Evolutionary conservation across 495 filamentous ascomycete species (phyloP), one percentile per base, ranked within the genome.

Genomic region (Trichoderma erinaceum): DNA sequence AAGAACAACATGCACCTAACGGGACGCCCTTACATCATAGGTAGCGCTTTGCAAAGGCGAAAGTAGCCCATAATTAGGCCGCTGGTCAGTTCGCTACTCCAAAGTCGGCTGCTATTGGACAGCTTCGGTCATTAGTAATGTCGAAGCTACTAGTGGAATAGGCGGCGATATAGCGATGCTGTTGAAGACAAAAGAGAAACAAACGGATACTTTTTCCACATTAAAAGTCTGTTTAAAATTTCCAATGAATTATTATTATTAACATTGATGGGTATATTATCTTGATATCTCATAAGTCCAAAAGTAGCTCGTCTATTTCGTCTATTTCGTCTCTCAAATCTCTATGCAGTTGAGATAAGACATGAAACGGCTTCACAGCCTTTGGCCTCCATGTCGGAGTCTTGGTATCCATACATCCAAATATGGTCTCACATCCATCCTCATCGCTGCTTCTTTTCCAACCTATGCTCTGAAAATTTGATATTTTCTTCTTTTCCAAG

Each of bases 271-370:
- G 35, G 35, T 38, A 38, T 38, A 46, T 46, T 18, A 16, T 46
- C 10, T 0, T 18, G 6, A 25, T 18, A 21, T 21, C 5, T 4
- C 21, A 13, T 15, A 16, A 61, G 29, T 29, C 56, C 35, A 61
- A 32, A 61, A 7, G n/a, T n/a, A n/a, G n/a, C n/a, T n/a, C n/a
- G n/a, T n/a, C n/a, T 21, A 61, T 27, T 7, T 61, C 56, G 25
- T 61, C 56, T 61, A 61, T 32, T 18, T 61, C 56, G 27, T 61
- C 56, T 61, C 56, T 61, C 0, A 61, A 29, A 18, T 61, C 56
- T 29, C 16, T 25, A 32, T 61, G 56, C 16, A 61, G 56, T 11
- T 32, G 56, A 15, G 56, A 61, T 32, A 61, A 32, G 3, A 32
- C 27, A 25, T 61, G 35, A 21, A 35, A 61, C 15, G 56, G 56